Conservation (phyloP, 108 stramenopile genomes). For the Schizochytrium sp. region DNA sequence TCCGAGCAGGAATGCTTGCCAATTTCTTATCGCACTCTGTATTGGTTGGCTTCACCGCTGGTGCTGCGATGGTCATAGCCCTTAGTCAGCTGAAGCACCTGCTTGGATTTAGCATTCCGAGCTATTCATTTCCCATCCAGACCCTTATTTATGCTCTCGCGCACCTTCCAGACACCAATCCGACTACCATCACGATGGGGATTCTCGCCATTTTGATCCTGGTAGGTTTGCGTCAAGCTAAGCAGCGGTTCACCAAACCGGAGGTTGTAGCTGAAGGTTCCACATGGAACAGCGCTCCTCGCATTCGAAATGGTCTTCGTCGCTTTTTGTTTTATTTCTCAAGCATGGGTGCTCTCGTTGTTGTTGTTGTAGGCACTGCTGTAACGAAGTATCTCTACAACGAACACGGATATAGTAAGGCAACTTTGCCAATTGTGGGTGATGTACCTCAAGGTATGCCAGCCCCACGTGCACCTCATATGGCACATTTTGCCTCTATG, state of each 20-base stretch:
- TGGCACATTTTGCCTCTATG: neutral
- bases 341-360: constrained; percentile 72
- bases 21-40: constrained; percentile 87
- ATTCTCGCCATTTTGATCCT: constrained; percentile 67
- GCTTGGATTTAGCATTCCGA: constrained; percentile 78
- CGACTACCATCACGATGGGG: constrained; percentile 77
- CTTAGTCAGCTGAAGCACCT: constrained; percentile 85
- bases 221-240: constrained; percentile 68
- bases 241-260: neutral
- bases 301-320: neutral
- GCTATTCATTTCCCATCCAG: constrained; percentile 67
- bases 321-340: constrained; percentile 53
- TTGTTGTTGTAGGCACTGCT: constrained; percentile 70
- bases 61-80: constrained; percentile 86
- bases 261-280: neutral
- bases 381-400: constrained; percentile 64
- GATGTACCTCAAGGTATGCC: constrained; percentile 81
- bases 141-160: constrained; percentile 71
- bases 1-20: constrained; percentile 81
- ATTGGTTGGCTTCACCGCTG: constrained; percentile 86
- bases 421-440: constrained; percentile 79
- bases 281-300: neutral
- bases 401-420: constrained; percentile 18
- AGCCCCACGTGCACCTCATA: constrained; percentile 16
- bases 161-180: constrained; percentile 76